Evolutionary conservation across 257 asterid species (phyloP), one percentile per base, ranked within the genome.

Genomic region (Ballota nigra): DNA sequence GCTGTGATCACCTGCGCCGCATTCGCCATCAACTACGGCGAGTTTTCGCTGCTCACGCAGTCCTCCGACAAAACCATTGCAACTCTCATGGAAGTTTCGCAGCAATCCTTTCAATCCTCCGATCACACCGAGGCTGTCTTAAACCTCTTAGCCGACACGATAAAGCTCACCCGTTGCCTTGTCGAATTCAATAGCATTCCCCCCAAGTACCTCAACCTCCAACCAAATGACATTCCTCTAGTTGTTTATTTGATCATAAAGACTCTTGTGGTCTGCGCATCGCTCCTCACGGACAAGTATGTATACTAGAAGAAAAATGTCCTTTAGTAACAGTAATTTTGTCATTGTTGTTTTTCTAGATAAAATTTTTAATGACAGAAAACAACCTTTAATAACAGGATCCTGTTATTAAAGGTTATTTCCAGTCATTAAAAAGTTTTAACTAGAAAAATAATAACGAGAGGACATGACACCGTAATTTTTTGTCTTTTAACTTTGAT

Each of bases 181-280:
- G 64, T 88, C 8, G 81, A 49, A 60, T 83, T 88, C 75, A 83
- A 79, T 59, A 88, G 85, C 73, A 84, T 88, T 20, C 88, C 90
- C 1, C 1, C 77, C 10, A 4, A 4, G 18, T 75, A 84, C 78
- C 77, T 86, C 31, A 75, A 78, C 79, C 73, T 22, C 2, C 84
- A 86, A n/a, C 60, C 80, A 12, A 80, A 85, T 0, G 88, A 81
- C 56, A 22, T 81, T 11, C 18, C 36, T 22, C 90, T 16, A 71
- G 86, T 95, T 15, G 91, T 80, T 63, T 92, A 92, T 26, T 92
- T 95, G 97, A 75, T 83, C 70, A 78, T 88, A 8, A 83, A 91
- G 70, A 81, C 92, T 72, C 81, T 89, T 6, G 85, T 92, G 3
- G 86, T 87, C 15, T 88, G 97, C 29, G 73, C 93, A 0, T 62